These are phyloP conservation scores for Solanum aculeatissimum DNA, from an alignment of 305 asterid species.

Conservation along the genomic window DNA sequence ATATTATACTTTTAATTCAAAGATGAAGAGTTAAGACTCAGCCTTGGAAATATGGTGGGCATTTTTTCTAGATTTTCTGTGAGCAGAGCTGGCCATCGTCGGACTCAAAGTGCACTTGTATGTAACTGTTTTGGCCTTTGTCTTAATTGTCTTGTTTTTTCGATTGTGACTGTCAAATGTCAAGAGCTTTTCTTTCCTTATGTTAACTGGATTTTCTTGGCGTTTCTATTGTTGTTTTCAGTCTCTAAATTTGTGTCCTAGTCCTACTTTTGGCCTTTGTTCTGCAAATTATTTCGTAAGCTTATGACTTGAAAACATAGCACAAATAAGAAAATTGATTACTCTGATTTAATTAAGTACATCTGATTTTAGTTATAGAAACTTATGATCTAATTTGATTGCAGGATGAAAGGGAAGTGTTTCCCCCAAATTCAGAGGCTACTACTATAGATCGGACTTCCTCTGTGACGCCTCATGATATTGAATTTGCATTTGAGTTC, in stretches of 20 bases:
- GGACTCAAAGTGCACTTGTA: conserved; percentile 72
- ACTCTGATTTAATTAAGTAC: too few relatives aligned
- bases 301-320: not conserved
- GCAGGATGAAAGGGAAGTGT: conserved; percentile 52
- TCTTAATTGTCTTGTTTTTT: not conserved
- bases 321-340: not conserved
- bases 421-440: conserved; percentile 39
- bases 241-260: too few relatives aligned
- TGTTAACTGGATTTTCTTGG: not conserved
- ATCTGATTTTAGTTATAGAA: too few relatives aligned
- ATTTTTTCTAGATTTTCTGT: conserved; percentile 70
- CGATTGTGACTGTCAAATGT: not conserved
- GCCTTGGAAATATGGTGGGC: conserved; percentile 46
- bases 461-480: conserved; percentile 39
- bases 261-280: not conserved
- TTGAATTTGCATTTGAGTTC: conserved; percentile 58
- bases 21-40: not conserved
- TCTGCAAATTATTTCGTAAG: not conserved
- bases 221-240: not conserved
- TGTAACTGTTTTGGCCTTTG: not conserved
- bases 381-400: not conserved
- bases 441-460: conserved; percentile 21
- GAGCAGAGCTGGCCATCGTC: conserved; percentile 45
- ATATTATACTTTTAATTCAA: too few relatives aligned
- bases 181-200: not conserved